Evolutionary conservation across 2,329 filamentous ascomycete species (phyloP).

Genomic region (Ceratocystis albifundus): DNA sequence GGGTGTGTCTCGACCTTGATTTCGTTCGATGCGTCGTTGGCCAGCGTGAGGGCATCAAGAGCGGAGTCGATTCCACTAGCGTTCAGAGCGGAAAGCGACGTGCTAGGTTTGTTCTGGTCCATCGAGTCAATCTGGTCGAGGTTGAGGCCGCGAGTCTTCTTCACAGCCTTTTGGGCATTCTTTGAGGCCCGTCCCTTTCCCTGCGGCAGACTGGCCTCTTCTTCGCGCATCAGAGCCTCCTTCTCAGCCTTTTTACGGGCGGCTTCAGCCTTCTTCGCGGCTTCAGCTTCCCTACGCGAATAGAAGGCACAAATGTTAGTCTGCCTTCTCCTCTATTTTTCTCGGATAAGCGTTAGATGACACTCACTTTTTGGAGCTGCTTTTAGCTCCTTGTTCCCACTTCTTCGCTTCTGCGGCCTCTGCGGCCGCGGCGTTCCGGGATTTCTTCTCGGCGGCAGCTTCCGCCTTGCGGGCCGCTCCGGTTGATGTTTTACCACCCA

Average conservation of each 20-base stretch:
- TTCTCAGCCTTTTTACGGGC: slow-evolving; percentile 87
- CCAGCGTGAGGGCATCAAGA: slow-evolving; percentile 69
- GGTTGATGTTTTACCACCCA: slow-evolving; percentile 77
- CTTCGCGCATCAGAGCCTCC: slow-evolving; percentile 68
- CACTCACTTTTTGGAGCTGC: slow-evolving; percentile 71
- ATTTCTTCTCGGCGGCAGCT: slow-evolving; percentile 67
- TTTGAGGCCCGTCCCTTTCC: slow-evolving; percentile 54
- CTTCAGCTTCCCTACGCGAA: slow-evolving; percentile 62
- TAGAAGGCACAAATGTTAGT: not conserved
- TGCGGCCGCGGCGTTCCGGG: slow-evolving; percentile 54
- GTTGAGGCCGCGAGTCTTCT: slow-evolving; percentile 62
- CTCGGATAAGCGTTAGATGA: slow-evolving; percentile 7
- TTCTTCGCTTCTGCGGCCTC: slow-evolving; percentile 58
- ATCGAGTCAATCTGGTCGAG: slow-evolving; percentile 65
- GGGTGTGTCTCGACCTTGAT: slow-evolving; percentile 74
- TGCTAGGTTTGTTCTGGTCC: slow-evolving; percentile 35
- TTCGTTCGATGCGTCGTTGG: slow-evolving; percentile 38
- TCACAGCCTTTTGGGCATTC: slow-evolving; percentile 42
- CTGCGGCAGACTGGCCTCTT: slow-evolving; percentile 56
- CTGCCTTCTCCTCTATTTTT: slow-evolving; percentile 16
- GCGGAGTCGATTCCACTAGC: slow-evolving; percentile 88
- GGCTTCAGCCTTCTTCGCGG: slow-evolving; percentile 68
- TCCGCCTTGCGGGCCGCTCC: slow-evolving; percentile 92
- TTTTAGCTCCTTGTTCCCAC: slow-evolving; percentile 81
- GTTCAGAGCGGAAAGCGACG: slow-evolving; percentile 51